A percentile compares a stretch with the other conserved stretches of the same genome.
Conservation (phyloP, 176 grass and related monocot genomes). For the Otatea glauca region DNA sequence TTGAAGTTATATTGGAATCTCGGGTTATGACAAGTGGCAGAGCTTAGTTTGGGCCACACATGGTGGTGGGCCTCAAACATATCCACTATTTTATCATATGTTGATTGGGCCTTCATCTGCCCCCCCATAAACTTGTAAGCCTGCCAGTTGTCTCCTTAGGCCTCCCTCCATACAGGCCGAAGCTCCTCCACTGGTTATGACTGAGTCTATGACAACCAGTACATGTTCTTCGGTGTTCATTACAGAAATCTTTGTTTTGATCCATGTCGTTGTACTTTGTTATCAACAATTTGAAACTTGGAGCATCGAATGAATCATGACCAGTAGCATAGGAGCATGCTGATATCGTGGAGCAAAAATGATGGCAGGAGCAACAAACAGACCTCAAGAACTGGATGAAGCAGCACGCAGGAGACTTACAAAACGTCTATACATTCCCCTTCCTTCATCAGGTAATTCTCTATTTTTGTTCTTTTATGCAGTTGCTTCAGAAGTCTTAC, state of each 20-base stretch:
- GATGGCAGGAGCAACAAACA: constrained; percentile 88
- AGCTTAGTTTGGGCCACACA: constrained; percentile 4
- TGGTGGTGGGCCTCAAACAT: background rate
- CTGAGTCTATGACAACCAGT: background rate
- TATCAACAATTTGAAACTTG: background rate
- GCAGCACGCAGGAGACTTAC: constrained; percentile 88
- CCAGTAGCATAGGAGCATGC: background rate
- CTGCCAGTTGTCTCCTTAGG: background rate
- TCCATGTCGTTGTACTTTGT: background rate
- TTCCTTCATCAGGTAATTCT: constrained; percentile 83
- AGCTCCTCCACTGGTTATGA: constrained; percentile 2
- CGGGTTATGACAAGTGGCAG: background rate
- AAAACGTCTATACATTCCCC: constrained; percentile 93
- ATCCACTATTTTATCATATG: background rate
- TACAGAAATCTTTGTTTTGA: background rate
- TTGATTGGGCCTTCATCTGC: background rate
- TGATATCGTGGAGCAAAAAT: constrained; percentile 34
- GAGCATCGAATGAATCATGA: background rate
- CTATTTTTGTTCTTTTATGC: constrained; percentile 28
- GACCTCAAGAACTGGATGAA: constrained; percentile 98
- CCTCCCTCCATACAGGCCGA: background rate
- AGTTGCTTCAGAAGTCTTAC: constrained; percentile 37
- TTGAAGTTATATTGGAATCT: constrained; percentile 16
- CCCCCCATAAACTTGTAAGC: background rate
- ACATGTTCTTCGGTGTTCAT: constrained; percentile 12